These are phyloP conservation scores for Penicillium olsonii DNA, from an alignment of 2,329 filamentous ascomycete genomes.

Conservation along the genomic window DNA sequence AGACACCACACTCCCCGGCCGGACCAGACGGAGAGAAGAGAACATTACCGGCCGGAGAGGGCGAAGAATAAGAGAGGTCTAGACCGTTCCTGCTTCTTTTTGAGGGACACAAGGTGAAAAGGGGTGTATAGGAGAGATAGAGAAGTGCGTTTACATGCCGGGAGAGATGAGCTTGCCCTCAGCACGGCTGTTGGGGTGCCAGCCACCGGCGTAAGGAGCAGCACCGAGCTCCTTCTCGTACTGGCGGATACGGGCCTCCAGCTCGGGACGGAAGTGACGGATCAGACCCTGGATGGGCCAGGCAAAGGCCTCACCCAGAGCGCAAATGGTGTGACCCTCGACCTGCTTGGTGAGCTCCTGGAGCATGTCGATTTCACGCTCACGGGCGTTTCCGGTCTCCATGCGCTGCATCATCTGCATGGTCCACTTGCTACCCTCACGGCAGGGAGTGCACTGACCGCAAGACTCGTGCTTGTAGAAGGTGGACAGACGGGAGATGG, in stretches of 20 bases:
- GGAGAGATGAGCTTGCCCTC: slow-evolving; percentile 85
- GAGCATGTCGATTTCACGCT: slow-evolving; percentile 97
- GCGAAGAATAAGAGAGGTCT: slow-evolving; percentile 21
- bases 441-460: slow-evolving; percentile 98
- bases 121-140: slow-evolving; percentile 4
- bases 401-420: slow-evolving; percentile 98
- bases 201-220: slow-evolving; percentile 79
- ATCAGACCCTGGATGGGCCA: slow-evolving; percentile 99
- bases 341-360: slow-evolving; percentile 99
- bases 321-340: slow-evolving; percentile 98
- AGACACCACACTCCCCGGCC: slow-evolving; percentile 19
- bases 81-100: slow-evolving; percentile 23
- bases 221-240: slow-evolving; percentile 74
- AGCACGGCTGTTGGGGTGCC: slow-evolving; percentile 71
- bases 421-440: slow-evolving; percentile 98
- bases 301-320: slow-evolving; percentile 94
- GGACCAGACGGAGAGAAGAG: slow-evolving; percentile 11
- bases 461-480: slow-evolving; percentile 99
- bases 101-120: slow-evolving; percentile 14
- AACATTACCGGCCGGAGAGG: slow-evolving; percentile 17
- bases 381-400: slow-evolving; percentile 83
- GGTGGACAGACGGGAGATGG: slow-evolving; percentile 87
- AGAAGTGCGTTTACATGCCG: slow-evolving; percentile 70
- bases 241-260: slow-evolving; percentile 86
- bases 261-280: slow-evolving; percentile 93